Evolutionary conservation across 1,284 basidiomycete genomes (phyloP).

Genomic region (Rhodotorula sp.): DNA sequence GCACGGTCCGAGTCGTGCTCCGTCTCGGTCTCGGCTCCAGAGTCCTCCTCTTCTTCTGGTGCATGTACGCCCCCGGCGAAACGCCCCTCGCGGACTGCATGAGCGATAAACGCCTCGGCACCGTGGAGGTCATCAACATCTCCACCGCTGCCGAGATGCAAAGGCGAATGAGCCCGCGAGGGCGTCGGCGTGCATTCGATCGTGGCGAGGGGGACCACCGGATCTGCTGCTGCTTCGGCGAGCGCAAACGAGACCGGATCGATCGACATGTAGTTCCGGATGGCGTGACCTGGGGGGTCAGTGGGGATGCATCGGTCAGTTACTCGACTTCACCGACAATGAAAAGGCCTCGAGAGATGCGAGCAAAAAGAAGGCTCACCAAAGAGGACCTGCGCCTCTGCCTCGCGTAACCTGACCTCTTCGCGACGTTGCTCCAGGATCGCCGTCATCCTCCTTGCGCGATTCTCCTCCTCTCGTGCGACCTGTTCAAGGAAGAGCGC

Average conservation of each 20-base stretch:
- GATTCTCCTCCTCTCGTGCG: constrained; percentile 3
- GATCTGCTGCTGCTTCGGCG: not conserved
- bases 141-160: no score
- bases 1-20: not conserved
- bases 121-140: not conserved
- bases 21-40: constrained; percentile 17
- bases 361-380: not conserved
- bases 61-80: not conserved
- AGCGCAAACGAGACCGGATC: constrained; percentile 5
- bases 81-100: not conserved
- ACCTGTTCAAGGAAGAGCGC: not conserved
- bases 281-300: not conserved
- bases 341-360: not conserved
- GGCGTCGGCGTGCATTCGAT: constrained; percentile 1
- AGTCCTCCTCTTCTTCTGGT: not conserved
- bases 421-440: constrained; percentile 2
- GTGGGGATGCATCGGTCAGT: not conserved
- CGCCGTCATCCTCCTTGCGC: constrained; percentile 11
- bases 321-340: no score
- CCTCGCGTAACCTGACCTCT: not conserved
- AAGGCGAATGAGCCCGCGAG: not conserved
- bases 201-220: not conserved
- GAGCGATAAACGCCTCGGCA: not conserved
- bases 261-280: constrained; percentile 17
- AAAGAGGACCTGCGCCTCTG: constrained; percentile 5